Base-by-base conservation (phyloP, 805 yeast genomes). In the Yamadazyma paraphyllophila region DNA sequence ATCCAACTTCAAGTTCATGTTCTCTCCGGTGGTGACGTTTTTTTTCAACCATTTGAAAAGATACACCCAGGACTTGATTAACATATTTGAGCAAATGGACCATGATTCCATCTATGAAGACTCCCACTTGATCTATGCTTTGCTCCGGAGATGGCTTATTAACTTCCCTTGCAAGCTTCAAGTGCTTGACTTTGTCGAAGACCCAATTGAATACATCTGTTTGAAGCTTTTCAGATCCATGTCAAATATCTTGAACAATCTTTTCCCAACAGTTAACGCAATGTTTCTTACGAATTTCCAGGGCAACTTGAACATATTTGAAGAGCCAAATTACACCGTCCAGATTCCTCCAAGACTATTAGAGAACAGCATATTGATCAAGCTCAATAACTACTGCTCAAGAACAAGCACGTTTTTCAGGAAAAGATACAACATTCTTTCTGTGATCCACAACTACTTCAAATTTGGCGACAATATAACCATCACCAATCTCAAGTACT, bases 231-330 rank as follows among this genome's bases (percentile, higher is more conserved):
- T 45, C 40, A 29, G 42, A 13, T 33, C 56, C 2, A 38, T 62
- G 34, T 39, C 58, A 2, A 39, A 37, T 6, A 42, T 55, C 2
- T 36, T 62, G 13, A 56, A 55, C 39, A 55, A 54, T 46, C 36
- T 62, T 26, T 56, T 62, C 42, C 67, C 67, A 1, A 34, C 46
- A 7, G 59, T 55, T 3, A 48, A 41, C n/a, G 57, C 47, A 33
- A 43, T 54, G 25, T 62, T 60, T 36, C 44, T 60, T 14, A 55
- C 57, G 9, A 51, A 52, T 26, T 62, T 62, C 41, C 45, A 47
- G n/a, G 65, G 63, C 2, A 55, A 55, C n/a, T 13, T 60, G 12
- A 38, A 51, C 6, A 40, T 55, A 13, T 55, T 46, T 32, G 40
- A 41, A 25, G 47, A 45, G 4, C 54, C 53, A 6, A 14, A 38